Evolutionary conservation across 192 early-diverging fungal genomes (phyloP).

Genomic region (Coemansia asiatica): DNA sequence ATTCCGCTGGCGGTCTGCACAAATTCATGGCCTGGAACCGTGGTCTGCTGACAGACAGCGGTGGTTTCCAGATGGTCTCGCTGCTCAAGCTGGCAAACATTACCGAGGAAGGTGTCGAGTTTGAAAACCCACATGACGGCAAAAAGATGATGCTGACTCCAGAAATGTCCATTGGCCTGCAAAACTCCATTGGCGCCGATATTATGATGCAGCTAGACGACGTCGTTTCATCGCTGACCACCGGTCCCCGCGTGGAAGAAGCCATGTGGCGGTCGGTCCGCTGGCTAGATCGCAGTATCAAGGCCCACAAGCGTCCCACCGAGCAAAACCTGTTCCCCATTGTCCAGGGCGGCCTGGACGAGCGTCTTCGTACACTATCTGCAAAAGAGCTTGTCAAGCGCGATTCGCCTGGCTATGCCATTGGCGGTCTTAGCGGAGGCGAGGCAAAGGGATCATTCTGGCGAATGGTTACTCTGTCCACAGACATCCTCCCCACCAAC

Average conservation of each 20-base stretch:
- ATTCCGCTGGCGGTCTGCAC: slow-evolving; percentile 73
- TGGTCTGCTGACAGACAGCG: slow-evolving; percentile 78
- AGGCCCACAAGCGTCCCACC: slow-evolving; percentile 67
- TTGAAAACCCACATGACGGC: slow-evolving; percentile 80
- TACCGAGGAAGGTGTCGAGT: slow-evolving; percentile 83
- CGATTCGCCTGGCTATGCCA: slow-evolving; percentile 79
- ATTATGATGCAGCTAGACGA: slow-evolving; percentile 94
- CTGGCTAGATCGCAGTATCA: slow-evolving; percentile 84
- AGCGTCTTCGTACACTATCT: slow-evolving; percentile 67
- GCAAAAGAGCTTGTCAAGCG: slow-evolving; percentile 79
- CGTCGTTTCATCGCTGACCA: slow-evolving; percentile 80
- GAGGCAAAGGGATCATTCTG: slow-evolving; percentile 86
- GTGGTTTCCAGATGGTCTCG: slow-evolving; percentile 91
- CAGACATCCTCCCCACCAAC: slow-evolving; percentile 72
- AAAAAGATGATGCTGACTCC: slow-evolving; percentile 81
- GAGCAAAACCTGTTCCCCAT: slow-evolving; percentile 86
- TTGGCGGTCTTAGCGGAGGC: slow-evolving; percentile 84
- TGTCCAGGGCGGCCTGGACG: slow-evolving; percentile 81
- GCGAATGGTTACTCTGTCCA: slow-evolving; percentile 78
- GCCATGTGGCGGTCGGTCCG: slow-evolving; percentile 87
- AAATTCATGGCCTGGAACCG: slow-evolving; percentile 79
- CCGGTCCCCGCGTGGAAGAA: slow-evolving; percentile 81
- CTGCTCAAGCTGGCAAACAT: slow-evolving; percentile 79
- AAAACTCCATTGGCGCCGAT: slow-evolving; percentile 84
- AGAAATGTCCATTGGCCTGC: slow-evolving; percentile 81